A percentile compares a stretch with the other conserved stretches of the same genome.
Evolutionary conservation across 129 eudicot species (phyloP).

Genomic region (Flaveria trinervia): DNA sequence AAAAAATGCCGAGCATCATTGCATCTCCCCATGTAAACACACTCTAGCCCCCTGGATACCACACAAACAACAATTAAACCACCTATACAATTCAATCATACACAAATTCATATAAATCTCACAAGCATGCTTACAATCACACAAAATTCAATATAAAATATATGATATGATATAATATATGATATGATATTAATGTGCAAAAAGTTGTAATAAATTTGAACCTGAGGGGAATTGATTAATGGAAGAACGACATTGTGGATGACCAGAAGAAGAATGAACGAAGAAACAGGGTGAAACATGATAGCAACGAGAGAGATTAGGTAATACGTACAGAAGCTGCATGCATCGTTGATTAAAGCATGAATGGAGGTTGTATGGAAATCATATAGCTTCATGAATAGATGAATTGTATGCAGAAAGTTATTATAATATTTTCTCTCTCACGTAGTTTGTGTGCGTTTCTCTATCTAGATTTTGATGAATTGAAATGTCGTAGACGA

Average conservation of each 20-base stretch:
- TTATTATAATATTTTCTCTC: not conserved
- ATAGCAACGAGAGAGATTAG: slow-evolving; percentile 36
- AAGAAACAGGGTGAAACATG: slow-evolving; percentile 49
- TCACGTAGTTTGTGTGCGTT: not conserved
- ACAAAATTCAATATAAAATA: not conserved
- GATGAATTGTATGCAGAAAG: not conserved
- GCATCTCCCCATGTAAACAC: slow-evolving; percentile 56
- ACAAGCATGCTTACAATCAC: not conserved
- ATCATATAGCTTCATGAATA: slow-evolving; percentile 18
- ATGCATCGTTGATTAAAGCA: slow-evolving; percentile 11
- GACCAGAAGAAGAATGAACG: slow-evolving; percentile 27
- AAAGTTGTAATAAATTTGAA: not conserved
- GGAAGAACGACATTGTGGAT: slow-evolving; percentile 37
- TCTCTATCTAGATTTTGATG: slow-evolving; percentile 23
- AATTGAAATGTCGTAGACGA: slow-evolving; percentile 3
- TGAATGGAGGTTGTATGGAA: slow-evolving; percentile 1
- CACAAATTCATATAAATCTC: not conserved
- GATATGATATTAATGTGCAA: not conserved
- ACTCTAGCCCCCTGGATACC: slow-evolving; percentile 36
- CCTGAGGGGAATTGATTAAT: slow-evolving; percentile 35
- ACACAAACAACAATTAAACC: not conserved
- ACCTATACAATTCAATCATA: not conserved
- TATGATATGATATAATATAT: too few species aligned
- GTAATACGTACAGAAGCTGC: not conserved
- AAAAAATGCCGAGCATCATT: slow-evolving; percentile 52